Conservation (phyloP, 768 basidiomycete genomes). For the Aureoboletus auriporus region DNA sequence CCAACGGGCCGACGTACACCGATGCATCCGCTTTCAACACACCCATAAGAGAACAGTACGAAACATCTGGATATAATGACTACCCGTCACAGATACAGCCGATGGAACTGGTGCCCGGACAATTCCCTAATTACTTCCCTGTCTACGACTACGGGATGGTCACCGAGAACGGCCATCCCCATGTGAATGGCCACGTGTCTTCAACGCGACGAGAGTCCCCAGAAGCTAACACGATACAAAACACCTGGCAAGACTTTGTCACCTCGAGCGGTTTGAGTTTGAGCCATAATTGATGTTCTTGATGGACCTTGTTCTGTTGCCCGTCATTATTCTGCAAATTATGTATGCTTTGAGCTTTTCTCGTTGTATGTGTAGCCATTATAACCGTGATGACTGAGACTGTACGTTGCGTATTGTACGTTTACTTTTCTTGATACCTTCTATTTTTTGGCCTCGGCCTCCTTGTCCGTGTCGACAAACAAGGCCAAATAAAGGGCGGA, state of each 20-base stretch:
- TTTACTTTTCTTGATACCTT: conserved; percentile 16
- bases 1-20: conserved; percentile 20
- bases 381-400: background rate
- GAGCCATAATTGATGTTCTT: conserved; percentile 8
- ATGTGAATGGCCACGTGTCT: conserved; percentile 38
- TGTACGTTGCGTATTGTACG: conserved; percentile 14
- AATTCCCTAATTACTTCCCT: conserved; percentile 68
- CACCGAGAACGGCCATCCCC: conserved; percentile 29
- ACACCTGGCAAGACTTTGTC: conserved; percentile 65
- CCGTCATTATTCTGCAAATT: conserved; percentile 1
- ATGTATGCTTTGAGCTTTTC: conserved; percentile 4
- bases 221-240: conserved; percentile 53
- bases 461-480: conserved; percentile 12
- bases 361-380: conserved; percentile 19
- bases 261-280: conserved; percentile 23
- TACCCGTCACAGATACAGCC: conserved; percentile 23
- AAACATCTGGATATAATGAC: conserved; percentile 19
- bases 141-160: conserved; percentile 65
- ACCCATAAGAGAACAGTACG: conserved; percentile 23
- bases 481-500: conserved; percentile 17
- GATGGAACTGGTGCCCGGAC: conserved; percentile 30
- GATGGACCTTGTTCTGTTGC: background rate
- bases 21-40: conserved; percentile 24
- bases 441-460: background rate
- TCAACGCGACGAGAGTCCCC: conserved; percentile 41